Conservation (phyloP, 1,284 basidiomycete genomes). For the Cystobasidium sp. region DNA sequence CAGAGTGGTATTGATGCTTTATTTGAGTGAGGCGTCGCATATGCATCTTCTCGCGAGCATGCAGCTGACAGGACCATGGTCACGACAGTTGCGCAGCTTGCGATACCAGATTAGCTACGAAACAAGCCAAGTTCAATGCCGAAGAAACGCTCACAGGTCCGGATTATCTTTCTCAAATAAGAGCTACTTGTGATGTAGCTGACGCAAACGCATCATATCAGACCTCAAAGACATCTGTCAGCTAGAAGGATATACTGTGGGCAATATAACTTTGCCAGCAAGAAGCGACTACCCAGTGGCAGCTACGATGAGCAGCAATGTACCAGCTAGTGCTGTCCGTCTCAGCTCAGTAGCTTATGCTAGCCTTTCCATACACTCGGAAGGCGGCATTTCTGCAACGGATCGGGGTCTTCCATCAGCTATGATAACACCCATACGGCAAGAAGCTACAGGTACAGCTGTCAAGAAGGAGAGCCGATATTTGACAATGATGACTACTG, state of each 20-base stretch:
- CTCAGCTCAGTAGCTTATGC: slow-evolving; percentile 23
- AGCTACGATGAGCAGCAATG: background rate
- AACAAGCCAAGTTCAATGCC: slow-evolving; percentile 19
- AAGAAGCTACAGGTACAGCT: too few species aligned
- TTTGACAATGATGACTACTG: too few species aligned
- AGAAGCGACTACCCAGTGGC: background rate
- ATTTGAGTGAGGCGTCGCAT: slow-evolving; percentile 8
- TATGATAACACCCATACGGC: background rate
- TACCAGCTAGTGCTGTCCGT: background rate
- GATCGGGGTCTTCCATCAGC: background rate
- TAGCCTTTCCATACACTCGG: slow-evolving; percentile 25
- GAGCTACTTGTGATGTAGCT: background rate
- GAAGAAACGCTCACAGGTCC: slow-evolving; percentile 12
- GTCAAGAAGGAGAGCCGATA: too few species aligned
- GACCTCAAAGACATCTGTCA: slow-evolving; percentile 28
- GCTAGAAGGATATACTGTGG: slow-evolving; percentile 7
- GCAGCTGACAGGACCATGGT: background rate
- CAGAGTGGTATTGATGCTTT: slow-evolving; percentile 18
- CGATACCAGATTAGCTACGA: slow-evolving; percentile 25
- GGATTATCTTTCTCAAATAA: background rate
- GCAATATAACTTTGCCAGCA: slow-evolving; percentile 16
- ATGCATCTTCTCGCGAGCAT: background rate
- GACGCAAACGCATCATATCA: background rate
- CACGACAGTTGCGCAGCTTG: slow-evolving; percentile 19
- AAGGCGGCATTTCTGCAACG: background rate